A percentile compares a stretch with the other conserved stretches of the same genome.
Conservation (phyloP, 2,329 filamentous ascomycete species). For the Coccinonectria pachysandricola region DNA sequence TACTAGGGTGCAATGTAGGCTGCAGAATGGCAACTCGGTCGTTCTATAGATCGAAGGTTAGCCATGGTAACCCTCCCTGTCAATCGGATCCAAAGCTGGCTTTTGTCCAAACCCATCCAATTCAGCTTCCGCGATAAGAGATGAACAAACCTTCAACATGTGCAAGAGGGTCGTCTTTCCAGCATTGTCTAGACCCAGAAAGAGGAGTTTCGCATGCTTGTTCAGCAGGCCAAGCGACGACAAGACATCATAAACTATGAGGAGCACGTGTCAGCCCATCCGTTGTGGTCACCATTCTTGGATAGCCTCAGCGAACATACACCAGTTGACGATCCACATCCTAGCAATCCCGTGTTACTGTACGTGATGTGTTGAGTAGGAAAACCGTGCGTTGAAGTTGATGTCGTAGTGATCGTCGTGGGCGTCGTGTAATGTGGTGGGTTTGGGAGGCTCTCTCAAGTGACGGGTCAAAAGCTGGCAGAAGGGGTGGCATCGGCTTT, state of each 20-base stretch:
- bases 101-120: no score
- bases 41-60: conserved; percentile 46
- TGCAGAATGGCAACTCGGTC: conserved; percentile 86
- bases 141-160: conserved; percentile 82
- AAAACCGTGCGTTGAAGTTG: conserved; percentile 7
- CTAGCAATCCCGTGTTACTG: no score
- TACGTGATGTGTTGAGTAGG: no score
- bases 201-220: conserved; percentile 92
- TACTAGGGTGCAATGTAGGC: conserved; percentile 85
- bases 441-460: conserved; percentile 12
- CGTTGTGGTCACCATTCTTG: conserved; percentile 4
- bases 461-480: conserved; percentile 19
- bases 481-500: conserved; percentile 18
- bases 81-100: no score
- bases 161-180: conserved; percentile 90
- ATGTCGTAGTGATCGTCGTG: conserved; percentile 14
- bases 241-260: conserved; percentile 72
- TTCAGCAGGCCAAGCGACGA: conserved; percentile 80
- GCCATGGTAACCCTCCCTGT: conserved; percentile 7
- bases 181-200: conserved; percentile 87
- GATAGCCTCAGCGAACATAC: conserved; percentile 43
- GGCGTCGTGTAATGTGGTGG: conserved; percentile 14
- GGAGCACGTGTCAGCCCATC: conserved; percentile 24
- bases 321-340: conserved; percentile 97
- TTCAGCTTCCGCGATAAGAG: no score